A percentile compares a stretch with the other conserved stretches of the same genome.
phyloP scores from a whole-genome alignment of 371 early-diverging fungal species.

The Dentiscutata heterogama region DNA sequence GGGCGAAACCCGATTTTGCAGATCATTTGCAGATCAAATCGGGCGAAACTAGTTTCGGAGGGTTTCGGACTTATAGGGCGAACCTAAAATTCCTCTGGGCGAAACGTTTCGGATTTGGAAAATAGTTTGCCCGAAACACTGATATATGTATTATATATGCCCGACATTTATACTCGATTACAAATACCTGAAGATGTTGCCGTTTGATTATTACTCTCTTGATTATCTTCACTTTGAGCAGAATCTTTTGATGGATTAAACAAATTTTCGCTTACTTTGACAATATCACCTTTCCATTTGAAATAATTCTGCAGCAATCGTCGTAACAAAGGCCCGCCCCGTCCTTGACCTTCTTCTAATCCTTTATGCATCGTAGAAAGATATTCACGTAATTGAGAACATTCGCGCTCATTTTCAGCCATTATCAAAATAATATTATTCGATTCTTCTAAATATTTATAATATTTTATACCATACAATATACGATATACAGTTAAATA shows the following conservation, averaged over 20 bases:
- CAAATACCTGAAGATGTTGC: conserved; percentile 1
- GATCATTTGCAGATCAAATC: too few species aligned
- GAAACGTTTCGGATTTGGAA: too few species aligned
- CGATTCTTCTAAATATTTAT: neutral
- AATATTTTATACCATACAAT: too few species aligned
- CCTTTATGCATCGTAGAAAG: conserved; percentile 50
- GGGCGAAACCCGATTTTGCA: too few species aligned
- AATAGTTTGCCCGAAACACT: too few species aligned
- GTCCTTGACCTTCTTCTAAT: conserved; percentile 44
- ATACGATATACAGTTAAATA: neutral
- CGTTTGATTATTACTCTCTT: neutral
- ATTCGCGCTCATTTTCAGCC: conserved; percentile 75
- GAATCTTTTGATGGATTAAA: neutral
- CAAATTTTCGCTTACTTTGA: conserved; percentile 54
- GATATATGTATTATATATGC: too few species aligned
- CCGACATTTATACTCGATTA: neutral
- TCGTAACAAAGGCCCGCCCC: conserved; percentile 60
- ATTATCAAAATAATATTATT: conserved; percentile 72
- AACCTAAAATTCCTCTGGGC: too few species aligned
- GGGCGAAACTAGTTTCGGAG: too few species aligned
- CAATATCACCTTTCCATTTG: conserved; percentile 70
- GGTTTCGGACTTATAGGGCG: too few species aligned
- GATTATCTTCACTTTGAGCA: neutral
- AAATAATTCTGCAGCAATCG: conserved; percentile 70
- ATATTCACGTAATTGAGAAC: conserved; percentile 72